Conservation (phyloP, 108 stramenopile genomes). For the Epipyxis sp. region DNA sequence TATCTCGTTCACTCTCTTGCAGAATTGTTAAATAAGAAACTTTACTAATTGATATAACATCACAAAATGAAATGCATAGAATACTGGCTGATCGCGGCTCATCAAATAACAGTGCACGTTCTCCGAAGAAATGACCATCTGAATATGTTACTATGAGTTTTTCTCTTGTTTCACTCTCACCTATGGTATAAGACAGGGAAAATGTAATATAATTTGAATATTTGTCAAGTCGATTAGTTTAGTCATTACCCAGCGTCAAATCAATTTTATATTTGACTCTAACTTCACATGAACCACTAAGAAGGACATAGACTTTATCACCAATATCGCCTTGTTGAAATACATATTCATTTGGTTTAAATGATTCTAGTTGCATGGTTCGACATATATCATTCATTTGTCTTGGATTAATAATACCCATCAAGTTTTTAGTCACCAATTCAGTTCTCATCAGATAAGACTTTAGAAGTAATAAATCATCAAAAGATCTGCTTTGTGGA, state of each 20-base stretch:
- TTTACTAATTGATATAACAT: constrained; percentile 12
- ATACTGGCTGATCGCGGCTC: constrained; percentile 20
- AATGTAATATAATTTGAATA: too few relatives aligned
- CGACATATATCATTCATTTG: constrained; percentile 32
- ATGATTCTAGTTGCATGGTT: not conserved
- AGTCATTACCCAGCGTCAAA: not conserved
- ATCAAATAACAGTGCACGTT: constrained; percentile 29
- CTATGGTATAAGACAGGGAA: too few relatives aligned
- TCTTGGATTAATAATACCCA: constrained; percentile 10
- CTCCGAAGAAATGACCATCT: constrained; percentile 5
- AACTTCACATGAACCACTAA: not conserved
- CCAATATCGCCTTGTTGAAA: constrained; percentile 27
- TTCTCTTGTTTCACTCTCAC: constrained; percentile 25
- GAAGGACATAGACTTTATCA: constrained; percentile 28
- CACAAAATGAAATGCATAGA: not conserved
- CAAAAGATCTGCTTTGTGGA: constrained; percentile 5
- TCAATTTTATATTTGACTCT: not conserved
- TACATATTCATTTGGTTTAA: constrained; percentile 7
- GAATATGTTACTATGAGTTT: not conserved
- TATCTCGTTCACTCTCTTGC: not conserved
- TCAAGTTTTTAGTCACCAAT: not conserved
- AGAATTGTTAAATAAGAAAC: not conserved
- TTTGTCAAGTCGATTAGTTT: not conserved
- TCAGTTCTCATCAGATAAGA: not conserved
- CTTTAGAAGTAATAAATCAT: constrained; percentile 26